Evolutionary conservation across 1,284 basidiomycete species (phyloP), one percentile per base, ranked within the genome.

Genomic region (Sporisorium scitamineum): DNA sequence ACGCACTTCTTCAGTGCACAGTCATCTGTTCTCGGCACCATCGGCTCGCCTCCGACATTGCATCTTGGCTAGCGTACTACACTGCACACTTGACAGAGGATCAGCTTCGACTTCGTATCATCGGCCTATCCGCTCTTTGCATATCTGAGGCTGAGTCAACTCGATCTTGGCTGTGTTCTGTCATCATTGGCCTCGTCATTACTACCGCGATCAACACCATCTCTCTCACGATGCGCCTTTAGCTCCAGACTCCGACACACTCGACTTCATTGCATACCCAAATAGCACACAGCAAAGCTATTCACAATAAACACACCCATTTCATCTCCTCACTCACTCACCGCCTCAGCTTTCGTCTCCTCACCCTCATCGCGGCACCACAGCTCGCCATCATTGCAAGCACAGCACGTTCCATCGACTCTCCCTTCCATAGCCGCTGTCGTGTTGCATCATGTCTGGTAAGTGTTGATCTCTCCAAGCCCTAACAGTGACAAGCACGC

Each of bases 361-460:
- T 53, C 37, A 8, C 22, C 27, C 47, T 10, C 39, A 37, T 50
- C 48, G n/a, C 47, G 16, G 42, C 54, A 26, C 13, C 2, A 44
- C 45, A n/a, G 18, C 18, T n/a, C 47, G n/a, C n/a, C n/a, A 20
- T 18, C 47, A 29, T 48, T 27, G 16, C 47, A 18, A 29, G 16
- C 26, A 16, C 6, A 45, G 44, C 44, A n/a, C 5, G 7, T 9
- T 27, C 27, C 3, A 31, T 0, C 47, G 7, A 29, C 11, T 11
- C 13, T 27, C n/a, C 47, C 26, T n/a, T n/a, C 13, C 29, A 20
- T 50, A 50, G n/a, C 29, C 48, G 18, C 48, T 5, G 29, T 10
- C 48, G 0, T 11, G 5, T 11, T 13, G 16, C 67, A 61, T 44
- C 61, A 70, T 70, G 68, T 65, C 68, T 18, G 61, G 68, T 70